phyloP scores from a whole-genome alignment of 768 basidiomycete species.

The Tricholoma bakamatsutake region DNA sequence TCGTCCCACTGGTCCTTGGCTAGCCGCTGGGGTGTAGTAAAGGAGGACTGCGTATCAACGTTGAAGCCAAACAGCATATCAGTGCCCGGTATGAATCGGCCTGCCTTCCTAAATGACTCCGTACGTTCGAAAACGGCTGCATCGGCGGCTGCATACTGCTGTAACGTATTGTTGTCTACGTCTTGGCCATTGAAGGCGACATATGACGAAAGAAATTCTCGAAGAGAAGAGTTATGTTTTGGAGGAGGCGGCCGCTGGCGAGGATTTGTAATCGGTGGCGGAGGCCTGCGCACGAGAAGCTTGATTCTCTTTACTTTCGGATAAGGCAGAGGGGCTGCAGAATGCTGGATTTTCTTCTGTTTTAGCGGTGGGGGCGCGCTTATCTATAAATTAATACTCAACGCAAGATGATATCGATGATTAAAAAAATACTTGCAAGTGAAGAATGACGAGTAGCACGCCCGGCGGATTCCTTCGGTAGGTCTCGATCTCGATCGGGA shows the following conservation, averaged over 20 bases:
- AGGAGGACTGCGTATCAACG: conserved; percentile 17
- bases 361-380: not conserved
- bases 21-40: conserved; percentile 26
- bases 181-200: conserved; percentile 45
- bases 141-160: conserved; percentile 21
- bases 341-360: not conserved
- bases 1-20: conserved; percentile 53
- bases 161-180: conserved; percentile 28
- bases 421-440: not conserved
- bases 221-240: conserved; percentile 47
- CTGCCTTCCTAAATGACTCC: conserved; percentile 28
- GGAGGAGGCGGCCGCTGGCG: conserved; percentile 55
- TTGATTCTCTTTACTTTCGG: conserved; percentile 54
- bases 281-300: conserved; percentile 61
- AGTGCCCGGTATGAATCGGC: conserved; percentile 33
- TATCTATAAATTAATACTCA: not conserved
- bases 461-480: conserved; percentile 4
- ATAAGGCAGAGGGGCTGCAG: conserved; percentile 13
- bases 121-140: conserved; percentile 30
- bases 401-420: not conserved
- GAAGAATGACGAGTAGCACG: not conserved
- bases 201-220: conserved; percentile 59
- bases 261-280: conserved; percentile 58
- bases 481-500: not conserved
- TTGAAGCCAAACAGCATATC: conserved; percentile 28